Percentiles rank a stretch among this genome's conserved stretches.
Conservation (phyloP, 2,329 filamentous ascomycete genomes). For the Colletotrichum euphorbiae region DNA sequence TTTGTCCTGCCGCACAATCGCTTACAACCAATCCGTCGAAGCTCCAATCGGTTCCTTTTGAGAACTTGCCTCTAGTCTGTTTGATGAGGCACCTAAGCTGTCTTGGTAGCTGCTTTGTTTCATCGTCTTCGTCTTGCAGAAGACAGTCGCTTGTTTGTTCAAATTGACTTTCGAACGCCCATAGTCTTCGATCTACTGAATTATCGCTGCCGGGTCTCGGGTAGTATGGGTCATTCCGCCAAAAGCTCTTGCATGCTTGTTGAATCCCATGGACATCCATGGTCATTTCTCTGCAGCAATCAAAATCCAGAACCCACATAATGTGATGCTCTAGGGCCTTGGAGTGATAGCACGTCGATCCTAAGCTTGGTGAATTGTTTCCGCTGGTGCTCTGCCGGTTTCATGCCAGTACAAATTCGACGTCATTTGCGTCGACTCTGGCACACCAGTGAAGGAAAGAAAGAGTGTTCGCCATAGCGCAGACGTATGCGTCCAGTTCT, state of each 20-base stretch:
- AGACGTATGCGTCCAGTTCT: slow-evolving; percentile 49
- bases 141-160: neutral
- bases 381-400: neutral
- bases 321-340: neutral
- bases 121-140: neutral
- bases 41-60: too few relatives aligned
- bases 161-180: neutral
- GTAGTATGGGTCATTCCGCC: neutral
- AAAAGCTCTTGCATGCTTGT: neutral
- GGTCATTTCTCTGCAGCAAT: neutral
- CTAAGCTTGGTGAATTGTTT: neutral
- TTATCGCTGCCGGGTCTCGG: neutral
- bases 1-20: too few relatives aligned
- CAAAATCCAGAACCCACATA: neutral
- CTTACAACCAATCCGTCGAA: too few relatives aligned
- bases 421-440: slow-evolving; percentile 61
- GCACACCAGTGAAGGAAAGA: slow-evolving; percentile 63
- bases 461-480: slow-evolving; percentile 60
- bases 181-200: neutral
- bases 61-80: too few relatives aligned
- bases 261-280: neutral
- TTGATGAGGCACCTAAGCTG: neutral
- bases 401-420: slow-evolving; percentile 65
- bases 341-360: neutral
- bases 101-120: neutral